Percentiles rank a stretch among this genome's conserved stretches.
phyloP scores from a whole-genome alignment of 2,329 filamentous ascomycete genomes.

The Orbilia oligospora region DNA sequence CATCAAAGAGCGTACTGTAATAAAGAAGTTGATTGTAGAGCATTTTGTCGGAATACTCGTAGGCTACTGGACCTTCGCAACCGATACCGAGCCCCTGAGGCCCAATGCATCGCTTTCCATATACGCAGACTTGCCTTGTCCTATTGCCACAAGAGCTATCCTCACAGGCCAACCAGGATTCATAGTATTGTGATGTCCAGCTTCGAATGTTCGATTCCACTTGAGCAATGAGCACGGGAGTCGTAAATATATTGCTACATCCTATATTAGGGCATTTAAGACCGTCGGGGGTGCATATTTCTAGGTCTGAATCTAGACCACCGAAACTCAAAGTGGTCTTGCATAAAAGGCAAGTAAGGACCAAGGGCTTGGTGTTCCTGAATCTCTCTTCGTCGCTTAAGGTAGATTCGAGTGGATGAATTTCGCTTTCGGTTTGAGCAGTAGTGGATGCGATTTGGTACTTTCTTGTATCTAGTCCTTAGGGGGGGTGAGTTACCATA shows the following conservation, averaged over 20 bases:
- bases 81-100: slow-evolving; percentile 86
- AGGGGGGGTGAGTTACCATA: slow-evolving; percentile 7
- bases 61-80: slow-evolving; percentile 88
- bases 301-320: slow-evolving; percentile 75
- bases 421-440: slow-evolving; percentile 69
- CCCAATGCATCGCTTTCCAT: slow-evolving; percentile 87
- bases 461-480: slow-evolving; percentile 84
- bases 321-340: slow-evolving; percentile 80
- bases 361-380: slow-evolving; percentile 81
- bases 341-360: slow-evolving; percentile 85
- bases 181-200: slow-evolving; percentile 87
- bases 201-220: slow-evolving; percentile 85
- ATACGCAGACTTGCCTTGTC: slow-evolving; percentile 93
- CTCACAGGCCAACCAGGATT: slow-evolving; percentile 91
- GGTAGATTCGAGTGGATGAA: slow-evolving; percentile 93
- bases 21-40: slow-evolving; percentile 97
- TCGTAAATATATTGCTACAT: slow-evolving; percentile 77
- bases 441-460: slow-evolving; percentile 79
- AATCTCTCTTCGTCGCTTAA: slow-evolving; percentile 93
- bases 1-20: slow-evolving; percentile 86
- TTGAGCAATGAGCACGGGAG: slow-evolving; percentile 84
- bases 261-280: slow-evolving; percentile 77
- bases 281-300: slow-evolving; percentile 79
- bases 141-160: slow-evolving; percentile 87
- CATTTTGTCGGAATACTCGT: slow-evolving; percentile 88